A percentile compares a stretch with the other conserved stretches of the same genome.
phyloP scores from a whole-genome alignment of 192 early-diverging fungal species.

The Coemansia aciculifera region DNA sequence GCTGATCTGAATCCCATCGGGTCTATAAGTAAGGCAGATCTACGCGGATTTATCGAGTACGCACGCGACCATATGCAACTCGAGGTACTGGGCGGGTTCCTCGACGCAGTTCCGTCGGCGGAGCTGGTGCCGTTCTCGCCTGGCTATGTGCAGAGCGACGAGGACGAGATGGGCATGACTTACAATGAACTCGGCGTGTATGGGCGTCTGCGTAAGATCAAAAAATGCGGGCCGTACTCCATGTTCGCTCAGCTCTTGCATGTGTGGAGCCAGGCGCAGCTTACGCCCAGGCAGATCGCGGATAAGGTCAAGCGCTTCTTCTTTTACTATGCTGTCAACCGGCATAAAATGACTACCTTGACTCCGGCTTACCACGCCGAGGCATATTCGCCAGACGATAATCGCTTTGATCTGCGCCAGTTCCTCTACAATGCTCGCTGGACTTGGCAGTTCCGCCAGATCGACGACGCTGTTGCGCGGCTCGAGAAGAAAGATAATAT shows the following conservation, averaged over 20 bases:
- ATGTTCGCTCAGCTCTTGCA: slow-evolving; percentile 92
- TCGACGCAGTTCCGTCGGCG: slow-evolving; percentile 88
- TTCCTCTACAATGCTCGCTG: slow-evolving; percentile 93
- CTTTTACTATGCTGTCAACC: slow-evolving; percentile 95
- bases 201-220: slow-evolving; percentile 87
- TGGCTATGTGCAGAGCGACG: slow-evolving; percentile 84
- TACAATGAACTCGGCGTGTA: slow-evolving; percentile 91
- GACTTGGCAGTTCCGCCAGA: slow-evolving; percentile 89
- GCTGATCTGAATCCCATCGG: slow-evolving; percentile 98
- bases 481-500: neutral
- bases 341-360: slow-evolving; percentile 97
- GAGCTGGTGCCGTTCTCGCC: slow-evolving; percentile 92
- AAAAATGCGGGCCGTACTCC: slow-evolving; percentile 85
- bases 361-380: slow-evolving; percentile 96
- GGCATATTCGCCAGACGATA: slow-evolving; percentile 94
- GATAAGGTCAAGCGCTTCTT: slow-evolving; percentile 95
- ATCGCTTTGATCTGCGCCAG: slow-evolving; percentile 94
- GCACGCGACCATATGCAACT: slow-evolving; percentile 65
- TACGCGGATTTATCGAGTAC: slow-evolving; percentile 79
- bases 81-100: slow-evolving; percentile 71
- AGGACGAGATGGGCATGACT: slow-evolving; percentile 98
- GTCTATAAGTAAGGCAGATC: slow-evolving; percentile 85
- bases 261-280: slow-evolving; percentile 60
- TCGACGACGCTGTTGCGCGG: slow-evolving; percentile 66
- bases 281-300: slow-evolving; percentile 65